phyloP scores from a whole-genome alignment of 352 stramenopile species.

The Globisporangium spinosum region DNA sequence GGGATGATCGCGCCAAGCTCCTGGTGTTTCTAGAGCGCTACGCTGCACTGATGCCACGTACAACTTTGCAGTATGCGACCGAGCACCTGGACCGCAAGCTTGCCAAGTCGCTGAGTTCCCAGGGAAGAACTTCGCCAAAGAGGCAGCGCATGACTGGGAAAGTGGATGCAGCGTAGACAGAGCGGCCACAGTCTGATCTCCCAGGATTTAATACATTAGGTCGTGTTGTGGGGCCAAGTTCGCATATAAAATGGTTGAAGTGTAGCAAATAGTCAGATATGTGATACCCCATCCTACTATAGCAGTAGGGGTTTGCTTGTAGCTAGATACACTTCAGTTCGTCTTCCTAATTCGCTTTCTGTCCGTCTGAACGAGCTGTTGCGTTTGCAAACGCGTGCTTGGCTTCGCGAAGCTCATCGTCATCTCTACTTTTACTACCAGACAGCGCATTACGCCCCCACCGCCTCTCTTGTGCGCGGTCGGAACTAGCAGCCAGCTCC shows the following conservation, averaged over 20 bases:
- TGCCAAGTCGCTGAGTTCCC: constrained; percentile 13
- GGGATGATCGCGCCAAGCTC: constrained; percentile 3
- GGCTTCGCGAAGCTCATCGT: not conserved
- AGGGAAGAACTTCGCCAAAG: not conserved
- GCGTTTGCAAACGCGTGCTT: not conserved
- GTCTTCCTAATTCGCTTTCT: not conserved
- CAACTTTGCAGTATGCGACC: constrained; percentile 25
- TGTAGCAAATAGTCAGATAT: not conserved
- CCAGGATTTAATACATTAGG: not conserved
- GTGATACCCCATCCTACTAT: not conserved
- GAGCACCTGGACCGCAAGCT: constrained; percentile 17
- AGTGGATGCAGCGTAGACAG: not conserved
- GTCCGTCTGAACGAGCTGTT: not conserved
- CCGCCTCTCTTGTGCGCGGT: constrained; percentile 3
- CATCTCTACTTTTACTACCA: not conserved
- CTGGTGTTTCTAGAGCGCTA: constrained; percentile 14
- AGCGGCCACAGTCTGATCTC: not conserved
- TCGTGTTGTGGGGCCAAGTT: not conserved
- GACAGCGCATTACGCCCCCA: not conserved
- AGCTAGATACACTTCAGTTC: not conserved
- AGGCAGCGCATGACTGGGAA: not conserved
- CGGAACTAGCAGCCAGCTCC: not conserved
- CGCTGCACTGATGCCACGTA: constrained; percentile 12
- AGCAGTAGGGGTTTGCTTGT: not conserved
- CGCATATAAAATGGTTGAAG: not conserved